These are phyloP conservation scores for Fusarium sp. DNA, from an alignment of 2,329 filamentous ascomycete species.

Conservation along the genomic window DNA sequence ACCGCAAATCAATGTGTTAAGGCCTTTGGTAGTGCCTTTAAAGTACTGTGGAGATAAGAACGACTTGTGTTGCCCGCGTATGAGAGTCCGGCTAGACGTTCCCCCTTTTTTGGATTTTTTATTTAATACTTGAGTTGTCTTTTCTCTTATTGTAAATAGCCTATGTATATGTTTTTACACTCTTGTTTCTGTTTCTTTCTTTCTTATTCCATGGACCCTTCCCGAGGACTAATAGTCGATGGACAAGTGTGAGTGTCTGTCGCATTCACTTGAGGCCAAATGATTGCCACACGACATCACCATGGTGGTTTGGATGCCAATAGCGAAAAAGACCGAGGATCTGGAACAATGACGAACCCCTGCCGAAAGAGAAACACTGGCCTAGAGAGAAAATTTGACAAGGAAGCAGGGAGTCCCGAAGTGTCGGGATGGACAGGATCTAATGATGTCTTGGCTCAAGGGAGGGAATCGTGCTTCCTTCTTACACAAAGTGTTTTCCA, in stretches of 20 bases:
- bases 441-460: slow-evolving; percentile 2
- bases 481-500: not conserved
- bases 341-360: slow-evolving; percentile 9
- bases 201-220: not conserved
- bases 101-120: not conserved
- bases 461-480: not conserved
- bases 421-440: slow-evolving; percentile 25
- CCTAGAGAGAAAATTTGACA: not conserved
- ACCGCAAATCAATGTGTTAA: not conserved
- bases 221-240: no score
- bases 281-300: not conserved
- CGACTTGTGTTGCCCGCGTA: not conserved
- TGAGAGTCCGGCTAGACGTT: not conserved
- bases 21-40: slow-evolving; percentile 27
- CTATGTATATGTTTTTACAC: not conserved
- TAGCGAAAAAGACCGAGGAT: not conserved
- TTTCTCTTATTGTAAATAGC: not conserved
- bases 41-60: slow-evolving; percentile 10
- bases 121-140: not conserved
- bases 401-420: slow-evolving; percentile 34
- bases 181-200: not conserved
- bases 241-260: not conserved
- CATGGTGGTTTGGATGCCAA: not conserved
- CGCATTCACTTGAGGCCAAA: not conserved
- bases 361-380: slow-evolving; percentile 6